Evolutionary conservation across 1,284 basidiomycete species (phyloP).

Genomic region (Papiliotrema fonsecae): DNA sequence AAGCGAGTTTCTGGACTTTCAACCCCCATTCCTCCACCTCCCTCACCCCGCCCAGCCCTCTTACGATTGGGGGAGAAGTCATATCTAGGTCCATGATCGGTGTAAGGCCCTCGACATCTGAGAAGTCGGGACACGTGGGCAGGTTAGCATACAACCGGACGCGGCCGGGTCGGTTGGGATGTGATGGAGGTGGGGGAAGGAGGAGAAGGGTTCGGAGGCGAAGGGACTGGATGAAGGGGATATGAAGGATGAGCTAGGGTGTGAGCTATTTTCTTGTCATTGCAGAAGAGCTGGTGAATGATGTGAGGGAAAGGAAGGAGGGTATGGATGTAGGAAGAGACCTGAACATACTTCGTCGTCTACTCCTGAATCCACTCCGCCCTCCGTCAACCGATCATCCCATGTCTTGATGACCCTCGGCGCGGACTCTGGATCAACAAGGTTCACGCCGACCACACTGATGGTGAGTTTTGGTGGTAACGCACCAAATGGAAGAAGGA

Average conservation of each 20-base stretch:
- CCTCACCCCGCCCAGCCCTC: conserved; percentile 35
- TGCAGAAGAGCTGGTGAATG: no score
- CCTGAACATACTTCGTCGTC: conserved; percentile 44
- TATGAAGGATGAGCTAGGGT: conserved; percentile 43
- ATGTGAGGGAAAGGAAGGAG: no score
- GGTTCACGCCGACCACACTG: conserved; percentile 45
- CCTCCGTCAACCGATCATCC: conserved; percentile 44
- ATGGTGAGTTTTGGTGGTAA: background rate
- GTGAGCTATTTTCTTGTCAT: conserved; percentile 1
- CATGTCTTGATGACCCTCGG: conserved; percentile 48
- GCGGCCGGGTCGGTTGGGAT: conserved; percentile 39
- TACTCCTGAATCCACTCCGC: conserved; percentile 43
- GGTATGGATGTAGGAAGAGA: no score
- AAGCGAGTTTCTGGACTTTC: conserved; percentile 47
- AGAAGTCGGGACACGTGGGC: conserved; percentile 41
- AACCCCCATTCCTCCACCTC: conserved; percentile 48
- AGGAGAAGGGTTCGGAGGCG: conserved; percentile 43
- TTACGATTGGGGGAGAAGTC: conserved; percentile 22
- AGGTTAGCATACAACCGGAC: conserved; percentile 43
- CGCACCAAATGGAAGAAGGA: background rate
- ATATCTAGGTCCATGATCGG: conserved; percentile 46
- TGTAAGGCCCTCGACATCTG: conserved; percentile 39
- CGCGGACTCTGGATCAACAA: conserved; percentile 33
- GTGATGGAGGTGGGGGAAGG: conserved; percentile 38
- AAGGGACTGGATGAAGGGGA: conserved; percentile 45